phyloP scores from a whole-genome alignment of 1,139 yeast species.

The Arxiozyma bovina region DNA sequence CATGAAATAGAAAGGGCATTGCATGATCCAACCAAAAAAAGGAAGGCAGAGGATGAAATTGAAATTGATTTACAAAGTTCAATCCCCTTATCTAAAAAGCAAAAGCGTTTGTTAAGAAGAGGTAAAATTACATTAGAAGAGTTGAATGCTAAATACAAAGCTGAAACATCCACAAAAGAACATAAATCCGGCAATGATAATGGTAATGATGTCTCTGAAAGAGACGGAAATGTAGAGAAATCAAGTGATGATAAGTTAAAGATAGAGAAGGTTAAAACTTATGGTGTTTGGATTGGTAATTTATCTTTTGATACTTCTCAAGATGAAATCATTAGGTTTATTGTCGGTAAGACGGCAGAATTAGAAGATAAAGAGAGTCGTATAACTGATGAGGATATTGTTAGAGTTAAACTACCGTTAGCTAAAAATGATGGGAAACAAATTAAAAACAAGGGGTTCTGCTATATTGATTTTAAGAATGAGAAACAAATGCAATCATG shows the following conservation, averaged over 20 bases:
- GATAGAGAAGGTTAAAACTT: slow-evolving; percentile 35
- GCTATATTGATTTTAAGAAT: slow-evolving; percentile 76
- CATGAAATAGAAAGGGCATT: slow-evolving; percentile 23
- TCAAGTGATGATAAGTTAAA: slow-evolving; percentile 24
- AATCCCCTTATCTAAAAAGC: slow-evolving; percentile 84
- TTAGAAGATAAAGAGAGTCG: slow-evolving; percentile 33
- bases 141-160: slow-evolving; percentile 39
- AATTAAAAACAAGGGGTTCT: slow-evolving; percentile 66
- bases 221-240: slow-evolving; percentile 3
- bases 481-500: slow-evolving; percentile 56
- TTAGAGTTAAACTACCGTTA: slow-evolving; percentile 59
- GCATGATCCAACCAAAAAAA: slow-evolving; percentile 30
- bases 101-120: slow-evolving; percentile 70
- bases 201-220: slow-evolving; percentile 12
- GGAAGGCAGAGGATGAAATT: slow-evolving; percentile 45
- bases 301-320: slow-evolving; percentile 74
- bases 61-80: slow-evolving; percentile 73
- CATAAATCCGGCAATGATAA: slow-evolving; percentile 15
- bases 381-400: slow-evolving; percentile 40
- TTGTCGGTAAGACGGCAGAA: slow-evolving; percentile 49
- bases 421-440: slow-evolving; percentile 44
- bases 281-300: slow-evolving; percentile 93
- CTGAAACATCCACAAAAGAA: slow-evolving; percentile 33
- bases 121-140: slow-evolving; percentile 60
- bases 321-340: slow-evolving; percentile 61